A percentile compares a stretch with the other conserved stretches of the same genome.
These are phyloP conservation scores for Rhodotorula mucilaginosa DNA, from an alignment of 1,284 basidiomycete species.

Conservation along the genomic window DNA sequence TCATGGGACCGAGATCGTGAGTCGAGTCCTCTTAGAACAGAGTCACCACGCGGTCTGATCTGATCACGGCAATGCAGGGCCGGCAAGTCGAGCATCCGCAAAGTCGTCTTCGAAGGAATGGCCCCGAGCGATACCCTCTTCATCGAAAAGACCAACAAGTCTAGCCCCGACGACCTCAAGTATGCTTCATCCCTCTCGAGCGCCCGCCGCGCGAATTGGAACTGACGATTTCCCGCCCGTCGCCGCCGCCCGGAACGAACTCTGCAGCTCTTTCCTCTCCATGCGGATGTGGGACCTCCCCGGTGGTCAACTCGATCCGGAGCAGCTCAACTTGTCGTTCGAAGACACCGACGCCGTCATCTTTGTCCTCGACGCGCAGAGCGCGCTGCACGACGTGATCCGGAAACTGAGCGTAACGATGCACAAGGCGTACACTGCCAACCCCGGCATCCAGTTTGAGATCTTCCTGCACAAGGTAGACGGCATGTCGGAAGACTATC, in stretches of 20 bases:
- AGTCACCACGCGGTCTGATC: background rate
- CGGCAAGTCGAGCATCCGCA: conserved; percentile 88
- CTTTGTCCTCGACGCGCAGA: conserved; percentile 96
- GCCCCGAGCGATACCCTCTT: conserved; percentile 85
- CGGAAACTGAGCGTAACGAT: conserved; percentile 46
- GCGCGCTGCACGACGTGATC: conserved; percentile 51
- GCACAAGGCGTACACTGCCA: conserved; percentile 59
- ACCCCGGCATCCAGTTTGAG: conserved; percentile 77
- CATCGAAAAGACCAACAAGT: conserved; percentile 78
- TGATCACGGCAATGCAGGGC: conserved; percentile 57
- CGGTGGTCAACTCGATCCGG: conserved; percentile 68
- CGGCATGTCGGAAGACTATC: conserved; percentile 85
- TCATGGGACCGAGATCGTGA: conserved; percentile 41
- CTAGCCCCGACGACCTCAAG: conserved; percentile 76
- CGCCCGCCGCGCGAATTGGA: too few relatives aligned
- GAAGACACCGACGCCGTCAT: conserved; percentile 57
- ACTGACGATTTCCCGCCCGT: fast-evolving
- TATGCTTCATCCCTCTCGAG: conserved; percentile 54
- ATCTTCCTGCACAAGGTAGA: conserved; percentile 97
- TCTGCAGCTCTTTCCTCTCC: conserved; percentile 75
- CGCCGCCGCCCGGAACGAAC: too few relatives aligned
- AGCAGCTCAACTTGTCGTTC: conserved; percentile 58
- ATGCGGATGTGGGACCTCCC: conserved; percentile 96
- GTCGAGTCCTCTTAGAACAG: background rate
- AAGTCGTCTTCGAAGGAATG: conserved; percentile 84